A percentile compares a stretch with the other conserved stretches of the same genome.
phyloP scores from a whole-genome alignment of 129 eudicot genomes.

The Arctium minus region DNA sequence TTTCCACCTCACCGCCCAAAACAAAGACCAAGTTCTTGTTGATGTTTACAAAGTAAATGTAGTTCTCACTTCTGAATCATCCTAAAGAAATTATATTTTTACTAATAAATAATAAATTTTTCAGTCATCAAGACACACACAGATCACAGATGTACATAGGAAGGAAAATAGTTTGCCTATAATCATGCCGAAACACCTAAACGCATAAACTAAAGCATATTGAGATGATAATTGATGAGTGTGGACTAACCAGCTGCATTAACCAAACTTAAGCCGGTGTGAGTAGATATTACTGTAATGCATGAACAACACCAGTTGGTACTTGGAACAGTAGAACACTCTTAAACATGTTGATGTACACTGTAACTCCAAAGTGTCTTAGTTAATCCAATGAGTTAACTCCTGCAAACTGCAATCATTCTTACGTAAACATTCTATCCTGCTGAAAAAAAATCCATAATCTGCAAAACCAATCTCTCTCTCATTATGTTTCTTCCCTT shows the following conservation, averaged over 20 bases:
- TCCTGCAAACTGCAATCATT: conserved; percentile 9
- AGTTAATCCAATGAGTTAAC: conserved; percentile 4
- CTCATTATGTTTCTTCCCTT: conserved; percentile 21
- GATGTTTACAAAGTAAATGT: conserved; percentile 21
- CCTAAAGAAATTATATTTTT: conserved; percentile 10
- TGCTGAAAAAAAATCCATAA: neutral
- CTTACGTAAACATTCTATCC: conserved; percentile 10
- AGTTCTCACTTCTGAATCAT: conserved; percentile 8
- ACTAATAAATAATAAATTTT: neutral
- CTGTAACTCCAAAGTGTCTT: conserved; percentile 6
- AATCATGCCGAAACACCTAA: neutral
- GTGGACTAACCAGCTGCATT: conserved; percentile 32
- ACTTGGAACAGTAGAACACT: conserved; percentile 13
- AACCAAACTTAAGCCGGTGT: conserved; percentile 23
- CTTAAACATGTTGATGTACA: conserved; percentile 10
- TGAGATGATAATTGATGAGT: neutral
- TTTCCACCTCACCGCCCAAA: conserved; percentile 10
- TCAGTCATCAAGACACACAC: neutral
- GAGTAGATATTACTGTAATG: conserved; percentile 29
- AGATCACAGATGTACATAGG: neutral
- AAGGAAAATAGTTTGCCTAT: neutral
- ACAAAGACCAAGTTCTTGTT: conserved; percentile 20
- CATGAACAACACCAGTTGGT: conserved; percentile 20
- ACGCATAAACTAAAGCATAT: conserved; percentile 9
- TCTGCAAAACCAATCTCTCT: conserved; percentile 10